Evolutionary conservation across 1,284 basidiomycete species (phyloP), one percentile per base, ranked within the genome.

Genomic region (Fomitopsis schrenkii): DNA sequence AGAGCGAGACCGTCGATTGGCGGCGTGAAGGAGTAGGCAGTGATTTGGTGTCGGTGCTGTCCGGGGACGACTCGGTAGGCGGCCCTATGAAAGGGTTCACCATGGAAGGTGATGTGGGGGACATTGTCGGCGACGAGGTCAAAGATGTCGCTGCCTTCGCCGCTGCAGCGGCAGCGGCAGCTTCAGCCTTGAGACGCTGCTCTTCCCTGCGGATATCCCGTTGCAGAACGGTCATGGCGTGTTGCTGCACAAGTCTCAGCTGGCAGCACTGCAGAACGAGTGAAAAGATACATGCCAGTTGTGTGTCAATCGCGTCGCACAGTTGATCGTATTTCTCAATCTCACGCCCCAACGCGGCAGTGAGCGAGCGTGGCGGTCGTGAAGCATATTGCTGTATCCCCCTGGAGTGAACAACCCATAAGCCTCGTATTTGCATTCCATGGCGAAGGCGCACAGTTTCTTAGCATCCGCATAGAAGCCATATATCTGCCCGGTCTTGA

Each of bases 321-420:
- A 92, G 67, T 66, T 90, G 88, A 67, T 92, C 88, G 66, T 88
- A 93, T 68, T 83, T 86, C 70, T 90, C 88, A 1, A 91, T 75
- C 68, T 91, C 89, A 41, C 82, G 81, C 14, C 89, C 87, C 26
- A 93, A 78, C 15, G 86, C 79, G 5, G 83, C 77, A 6, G 82
- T 85, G 17, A 91, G 72, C 7, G 86, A 80, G 15, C 76, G 82
- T 5, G 90, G 90, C 36, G 90, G 89, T 59, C 80, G 73, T n/a
- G 83, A 79, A 2, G 83, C 82, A 66, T 87, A 79, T 62, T 80
- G 80, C 59, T 82, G 75, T 55, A 87, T 78, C n/a, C 79, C 82
- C 61, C 85, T 88, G 50, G 9, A 3, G 14, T 15, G 38, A 15
- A 14, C 5, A 5, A 30, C 19, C 1, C 36, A 19, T 46, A 22